Conservation (phyloP, 192 early-diverging fungal genomes). For the Funneliformis mosseae region DNA sequence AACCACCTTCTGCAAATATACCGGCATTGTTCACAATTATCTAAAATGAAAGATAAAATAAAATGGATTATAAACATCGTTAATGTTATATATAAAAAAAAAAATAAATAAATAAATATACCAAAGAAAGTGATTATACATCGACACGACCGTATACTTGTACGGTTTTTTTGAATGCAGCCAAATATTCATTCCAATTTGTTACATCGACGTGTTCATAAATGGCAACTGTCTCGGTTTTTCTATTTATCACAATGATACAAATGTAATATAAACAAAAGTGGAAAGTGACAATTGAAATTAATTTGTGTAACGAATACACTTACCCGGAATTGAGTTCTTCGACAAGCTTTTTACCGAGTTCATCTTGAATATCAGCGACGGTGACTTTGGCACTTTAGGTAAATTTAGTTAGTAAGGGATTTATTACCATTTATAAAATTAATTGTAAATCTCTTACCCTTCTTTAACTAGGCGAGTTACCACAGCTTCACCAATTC, state of each 20-base stretch:
- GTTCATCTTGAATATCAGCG: constrained; percentile 54
- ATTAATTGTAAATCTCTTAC: neutral
- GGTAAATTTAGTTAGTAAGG: too few relatives aligned
- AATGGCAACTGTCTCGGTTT: constrained; percentile 37
- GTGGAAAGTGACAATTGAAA: neutral
- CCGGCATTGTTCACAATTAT: neutral
- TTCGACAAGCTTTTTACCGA: constrained; percentile 33
- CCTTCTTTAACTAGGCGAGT: neutral
- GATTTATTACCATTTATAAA: too few relatives aligned
- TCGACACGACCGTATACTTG: constrained; percentile 58
- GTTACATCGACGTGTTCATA: constrained; percentile 57
- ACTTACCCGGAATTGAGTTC: constrained; percentile 36
- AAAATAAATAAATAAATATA: constrained; percentile 34
- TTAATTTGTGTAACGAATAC: constrained; percentile 9
- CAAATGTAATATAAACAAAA: too few relatives aligned
- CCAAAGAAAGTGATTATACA: constrained; percentile 39
- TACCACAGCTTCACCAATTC: neutral
- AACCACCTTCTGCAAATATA: neutral
- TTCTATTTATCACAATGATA: constrained; percentile 32
- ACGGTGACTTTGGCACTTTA: constrained; percentile 66
- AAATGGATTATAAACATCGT: neutral
- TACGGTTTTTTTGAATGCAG: constrained; percentile 44
- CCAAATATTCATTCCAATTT: constrained; percentile 36
- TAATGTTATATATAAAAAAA: too few relatives aligned
- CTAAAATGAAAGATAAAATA: neutral